Evolutionary conservation across 129 eudicot genomes (phyloP).

Genomic region (Artemisia argyi): DNA sequence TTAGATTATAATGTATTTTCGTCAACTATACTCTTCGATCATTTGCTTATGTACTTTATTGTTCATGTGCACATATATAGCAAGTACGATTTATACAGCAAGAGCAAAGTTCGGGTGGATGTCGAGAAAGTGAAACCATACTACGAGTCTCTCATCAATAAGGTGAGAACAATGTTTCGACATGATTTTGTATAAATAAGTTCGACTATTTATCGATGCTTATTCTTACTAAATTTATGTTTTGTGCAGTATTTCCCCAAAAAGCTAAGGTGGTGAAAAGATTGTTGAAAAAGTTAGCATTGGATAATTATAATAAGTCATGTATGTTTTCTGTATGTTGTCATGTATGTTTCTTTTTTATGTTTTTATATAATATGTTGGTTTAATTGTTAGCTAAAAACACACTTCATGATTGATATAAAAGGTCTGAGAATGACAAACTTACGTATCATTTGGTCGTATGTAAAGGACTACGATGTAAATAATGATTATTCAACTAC

Average conservation of each 20-base stretch:
- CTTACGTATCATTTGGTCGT: too few relatives aligned
- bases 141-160: slow-evolving; percentile 68
- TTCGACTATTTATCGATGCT: background rate
- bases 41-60: background rate
- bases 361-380: too few relatives aligned
- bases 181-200: too few relatives aligned
- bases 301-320: too few relatives aligned
- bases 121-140: slow-evolving; percentile 82
- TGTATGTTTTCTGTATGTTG: too few relatives aligned
- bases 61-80: slow-evolving; percentile 28
- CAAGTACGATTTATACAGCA: slow-evolving; percentile 85
- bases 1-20: background rate
- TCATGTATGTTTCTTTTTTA: too few relatives aligned
- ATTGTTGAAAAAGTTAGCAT: too few relatives aligned
- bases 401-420: too few relatives aligned
- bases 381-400: too few relatives aligned
- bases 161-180: slow-evolving; percentile 42
- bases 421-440: too few relatives aligned
- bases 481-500: too few relatives aligned
- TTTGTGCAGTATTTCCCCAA: slow-evolving; percentile 62
- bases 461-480: too few relatives aligned
- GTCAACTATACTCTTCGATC: background rate
- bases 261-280: slow-evolving; percentile 60
- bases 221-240: background rate
- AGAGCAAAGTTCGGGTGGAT: slow-evolving; percentile 75